A percentile compares a stretch with the other conserved stretches of the same genome.
phyloP scores from a whole-genome alignment of 495 filamentous ascomycete species.

The Acidomyces sp. region DNA sequence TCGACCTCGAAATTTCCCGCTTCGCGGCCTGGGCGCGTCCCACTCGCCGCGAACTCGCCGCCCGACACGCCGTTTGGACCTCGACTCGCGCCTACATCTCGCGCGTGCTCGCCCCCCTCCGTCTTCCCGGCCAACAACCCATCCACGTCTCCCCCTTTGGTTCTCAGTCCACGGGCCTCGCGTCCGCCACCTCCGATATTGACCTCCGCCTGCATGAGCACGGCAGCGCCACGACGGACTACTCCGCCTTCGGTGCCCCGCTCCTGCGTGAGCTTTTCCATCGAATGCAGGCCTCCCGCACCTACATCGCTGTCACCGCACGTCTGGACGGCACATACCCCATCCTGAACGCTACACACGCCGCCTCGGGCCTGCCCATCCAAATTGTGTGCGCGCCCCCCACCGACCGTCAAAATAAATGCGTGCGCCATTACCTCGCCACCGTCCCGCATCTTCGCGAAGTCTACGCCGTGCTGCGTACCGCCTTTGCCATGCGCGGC shows the following conservation, averaged over 20 bases:
- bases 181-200: conserved; percentile 38
- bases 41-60: conserved; percentile 5
- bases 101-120: not conserved
- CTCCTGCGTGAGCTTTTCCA: not conserved
- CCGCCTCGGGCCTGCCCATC: conserved; percentile 35
- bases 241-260: not conserved
- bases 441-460: conserved; percentile 38
- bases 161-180: conserved; percentile 42
- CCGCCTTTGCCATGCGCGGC: conserved; percentile 36
- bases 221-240: not conserved
- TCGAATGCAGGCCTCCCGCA: not conserved
- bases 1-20: conserved; percentile 11
- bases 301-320: not conserved
- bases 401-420: conserved; percentile 27
- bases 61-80: conserved; percentile 6
- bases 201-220: conserved; percentile 32
- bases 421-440: conserved; percentile 34
- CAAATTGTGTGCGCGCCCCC: conserved; percentile 34
- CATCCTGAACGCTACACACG: conserved; percentile 30
- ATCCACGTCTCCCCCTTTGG: conserved; percentile 33
- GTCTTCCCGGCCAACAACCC: not conserved
- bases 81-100: conserved; percentile 1
- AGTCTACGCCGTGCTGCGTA: conserved; percentile 37
- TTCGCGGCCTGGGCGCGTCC: conserved; percentile 5
- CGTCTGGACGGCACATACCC: conserved; percentile 18